Base-by-base conservation (phyloP, 805 yeast species). In the Ogataea naganishii region DNA sequence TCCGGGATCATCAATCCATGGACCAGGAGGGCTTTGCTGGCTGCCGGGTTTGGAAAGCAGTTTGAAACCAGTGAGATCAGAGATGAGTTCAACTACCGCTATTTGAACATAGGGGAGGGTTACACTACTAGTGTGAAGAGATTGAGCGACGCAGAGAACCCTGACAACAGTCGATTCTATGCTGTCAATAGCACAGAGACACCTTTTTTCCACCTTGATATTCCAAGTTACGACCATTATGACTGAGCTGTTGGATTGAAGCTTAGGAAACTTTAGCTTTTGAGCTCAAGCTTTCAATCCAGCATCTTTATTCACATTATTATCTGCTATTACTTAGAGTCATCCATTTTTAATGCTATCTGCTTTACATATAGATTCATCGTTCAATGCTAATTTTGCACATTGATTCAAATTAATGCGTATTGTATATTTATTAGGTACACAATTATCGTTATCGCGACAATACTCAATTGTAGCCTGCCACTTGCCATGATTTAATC, bases 1-100 rank as follows among this genome's bases (percentile, higher is more conserved):
- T 72, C 82, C 8, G 94, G 95, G 16, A 73, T 88, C 19, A 58
- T 81, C 26, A 76, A 81, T 33, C 88, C 89, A 7, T 88, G 96
- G 96, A 72, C 82, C 32, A 75, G 83, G 46, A 70, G 89, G 47
- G 80, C 80, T 5, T 67, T 88, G 41, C 50, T 80, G 25, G 70
- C 74, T 42, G 76, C 77, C 34, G 94, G 94, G 1, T 85, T 85
- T 58, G 94, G 95, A 27, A 30, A 23, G 14, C 30, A 33, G 6
- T 14, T 19, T 10, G 27, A 18, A 10, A 60, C 70, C 13, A 62
- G 65, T 30, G 63, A n/a, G n/a, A n/a, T n/a, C n/a, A n/a, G 57
- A 16, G 68, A 62, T 18, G 64, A 48, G 14, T 14, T 26, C 25
- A 26, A 26, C 18, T 7, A 20, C n/a, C 20, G 30, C 15, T 27